phyloP scores from a whole-genome alignment of 352 stramenopile genomes.

The Phytophthora syringae region DNA sequence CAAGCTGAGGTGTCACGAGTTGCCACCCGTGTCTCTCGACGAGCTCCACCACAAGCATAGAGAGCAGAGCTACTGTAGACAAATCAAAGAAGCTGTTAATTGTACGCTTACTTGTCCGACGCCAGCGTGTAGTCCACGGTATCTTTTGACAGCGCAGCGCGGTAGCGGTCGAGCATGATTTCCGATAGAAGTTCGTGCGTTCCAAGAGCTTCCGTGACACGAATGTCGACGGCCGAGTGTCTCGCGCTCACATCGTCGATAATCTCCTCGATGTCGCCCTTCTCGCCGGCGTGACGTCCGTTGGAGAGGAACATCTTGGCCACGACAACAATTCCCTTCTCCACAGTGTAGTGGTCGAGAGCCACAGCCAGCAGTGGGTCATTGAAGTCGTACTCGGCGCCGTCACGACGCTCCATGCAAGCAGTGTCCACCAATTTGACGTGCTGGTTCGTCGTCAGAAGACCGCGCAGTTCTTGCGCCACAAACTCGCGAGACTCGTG shows the following conservation, averaged over 20 bases:
- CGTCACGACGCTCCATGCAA: slow-evolving; percentile 83
- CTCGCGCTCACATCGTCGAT: slow-evolving; percentile 47
- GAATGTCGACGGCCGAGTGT: slow-evolving; percentile 58
- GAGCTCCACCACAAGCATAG: slow-evolving; percentile 29
- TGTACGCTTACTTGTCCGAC: slow-evolving; percentile 17
- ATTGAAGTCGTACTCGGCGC: slow-evolving; percentile 80
- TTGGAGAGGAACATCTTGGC: slow-evolving; percentile 83
- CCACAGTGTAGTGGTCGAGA: slow-evolving; percentile 69
- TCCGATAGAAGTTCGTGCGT: slow-evolving; percentile 69
- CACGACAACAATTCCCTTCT: slow-evolving; percentile 65
- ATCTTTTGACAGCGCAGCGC: slow-evolving; percentile 32
- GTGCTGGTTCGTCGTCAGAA: slow-evolving; percentile 41
- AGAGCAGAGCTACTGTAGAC: too few relatives aligned
- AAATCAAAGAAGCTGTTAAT: too few relatives aligned
- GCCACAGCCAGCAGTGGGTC: slow-evolving; percentile 76
- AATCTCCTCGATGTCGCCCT: slow-evolving; percentile 84
- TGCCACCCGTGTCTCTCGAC: slow-evolving; percentile 41
- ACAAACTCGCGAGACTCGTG: slow-evolving; percentile 73
- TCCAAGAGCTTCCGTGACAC: slow-evolving; percentile 68
- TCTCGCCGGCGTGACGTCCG: slow-evolving; percentile 71
- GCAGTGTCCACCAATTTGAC: slow-evolving; percentile 61
- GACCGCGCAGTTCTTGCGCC: slow-evolving; percentile 48
- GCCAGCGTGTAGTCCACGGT: slow-evolving; percentile 33
- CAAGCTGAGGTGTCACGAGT: slow-evolving; percentile 67
- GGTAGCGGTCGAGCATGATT: slow-evolving; percentile 74